Evolutionary conservation across 768 basidiomycete species (phyloP), one percentile per base, ranked within the genome.

Genomic region (Trametes sanguinea): DNA sequence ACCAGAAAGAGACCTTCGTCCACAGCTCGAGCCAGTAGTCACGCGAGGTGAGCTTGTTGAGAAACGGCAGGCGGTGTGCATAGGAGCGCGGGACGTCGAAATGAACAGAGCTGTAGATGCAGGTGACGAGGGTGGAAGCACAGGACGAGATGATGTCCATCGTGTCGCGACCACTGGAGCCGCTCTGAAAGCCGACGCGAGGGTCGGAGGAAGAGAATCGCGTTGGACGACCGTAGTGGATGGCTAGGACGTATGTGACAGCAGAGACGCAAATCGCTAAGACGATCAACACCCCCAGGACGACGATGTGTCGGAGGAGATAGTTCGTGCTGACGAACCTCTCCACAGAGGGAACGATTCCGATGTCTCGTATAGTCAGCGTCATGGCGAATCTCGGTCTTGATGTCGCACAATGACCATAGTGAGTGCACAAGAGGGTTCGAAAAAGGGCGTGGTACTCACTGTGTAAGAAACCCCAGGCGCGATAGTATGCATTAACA

Each of bases 21-120:
- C 63, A 64, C 16, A 64, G 55, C 54, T 64, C 63, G 54, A 64
- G 59, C 63, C 63, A 64, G 51, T 57, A 64, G 30, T 64, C 63
- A 30, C 46, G 42, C 27, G 63, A 45, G 51, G 44, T 39, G 6
- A 64, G 22, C 51, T 60, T 64, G 43, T 33, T 39, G 17, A n/a
- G 22, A 45, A 60, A 22, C 27, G 63, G 39, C 7, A 57, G 37
- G 35, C 63, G 63, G 22, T 64, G 63, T 13, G 51, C 63, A 40
- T 52, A 42, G 29, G 48, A 47, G n/a, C 63, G 63, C 37, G 64
- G 64, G 29, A 65, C 53, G 57, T 62, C 57, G 48, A 65, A 61
- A 47, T 65, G 64, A 27, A 65, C 64, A 27, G 64, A 57, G 47
- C 45, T 54, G 53, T 62, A 65, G 45, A 65, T 45, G 64, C 64